Base-by-base conservation (phyloP, 75 land plant species). In the Larix kaempferi region DNA sequence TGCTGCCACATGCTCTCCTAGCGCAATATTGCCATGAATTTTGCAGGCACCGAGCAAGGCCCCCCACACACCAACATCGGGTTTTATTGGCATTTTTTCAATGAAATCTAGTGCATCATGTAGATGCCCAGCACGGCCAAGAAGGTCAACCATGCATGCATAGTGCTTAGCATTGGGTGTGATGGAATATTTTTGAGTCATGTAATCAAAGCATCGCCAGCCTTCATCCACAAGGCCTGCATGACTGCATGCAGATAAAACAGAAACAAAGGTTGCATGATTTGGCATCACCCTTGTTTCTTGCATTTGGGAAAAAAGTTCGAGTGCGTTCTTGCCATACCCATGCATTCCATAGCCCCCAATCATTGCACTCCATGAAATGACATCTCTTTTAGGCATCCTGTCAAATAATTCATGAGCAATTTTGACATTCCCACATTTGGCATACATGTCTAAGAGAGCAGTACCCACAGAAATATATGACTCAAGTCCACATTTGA, bases 371-470 rank as follows among this genome's bases (percentile, higher is more conserved):
- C 81, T 87, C 89, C 89, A 82, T 12, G 88, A 82, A 49, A 83
- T 89, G 13, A 87, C 78, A 80, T 83, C 83, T 74, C 59, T 77
- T 55, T 65, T 16, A 11, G 55, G 62, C 80, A 86, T 83, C 26
- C 44, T 71, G n/a, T 80, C 57, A 57, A 91, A 91, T 13, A 91
- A 49, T 56, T 61, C 56, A 59, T 78, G 56, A 19, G 93, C 86
- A 52, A 78, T 69, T 7, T 76, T 75, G 71, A 89, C 26, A 73
- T 84, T 80, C 19, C 90, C 90, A 82, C 92, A 91, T 55, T 86
- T 87, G 11, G 89, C 86, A 75, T 91, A 91, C 92, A 91, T 91
- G 29, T 85, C 78, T 60, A 91, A 25, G 19, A 88, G 66, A 6
- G 85, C 76, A 69, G 74, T 86, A 10, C 76, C 74, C 39, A 91